Evolutionary conservation across 805 yeast genomes (phyloP).

Genomic region (Candida odintsovae): DNA sequence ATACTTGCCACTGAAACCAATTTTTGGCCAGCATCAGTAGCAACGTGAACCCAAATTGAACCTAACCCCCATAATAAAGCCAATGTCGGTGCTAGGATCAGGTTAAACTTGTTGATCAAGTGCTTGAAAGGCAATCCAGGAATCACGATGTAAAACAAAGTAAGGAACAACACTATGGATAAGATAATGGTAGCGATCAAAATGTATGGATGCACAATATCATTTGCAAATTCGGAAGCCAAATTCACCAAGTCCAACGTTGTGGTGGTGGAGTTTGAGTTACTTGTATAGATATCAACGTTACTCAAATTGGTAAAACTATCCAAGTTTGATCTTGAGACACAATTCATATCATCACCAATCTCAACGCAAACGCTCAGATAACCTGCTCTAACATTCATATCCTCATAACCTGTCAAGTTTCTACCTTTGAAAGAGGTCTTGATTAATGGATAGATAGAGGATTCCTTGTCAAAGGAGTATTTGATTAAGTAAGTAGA

Average conservation of each 20-base stretch:
- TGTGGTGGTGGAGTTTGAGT: conserved; percentile 27
- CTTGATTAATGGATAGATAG: conserved; percentile 35
- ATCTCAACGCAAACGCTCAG: conserved; percentile 48
- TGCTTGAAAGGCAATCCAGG: conserved; percentile 44
- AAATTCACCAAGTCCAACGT: conserved; percentile 41
- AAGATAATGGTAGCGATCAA: conserved; percentile 44
- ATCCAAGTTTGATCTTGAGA: conserved; percentile 26
- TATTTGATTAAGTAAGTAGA: conserved; percentile 45
- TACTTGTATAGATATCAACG: conserved; percentile 29
- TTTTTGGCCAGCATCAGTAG: conserved; percentile 37
- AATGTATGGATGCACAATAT: conserved; percentile 48
- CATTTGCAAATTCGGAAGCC: conserved; percentile 38
- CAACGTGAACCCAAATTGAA: conserved; percentile 58
- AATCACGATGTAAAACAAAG: conserved; percentile 37
- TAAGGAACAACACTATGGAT: conserved; percentile 33
- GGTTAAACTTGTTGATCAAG: conserved; percentile 22
- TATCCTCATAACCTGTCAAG: conserved; percentile 30
- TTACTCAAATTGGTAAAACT: conserved; percentile 25
- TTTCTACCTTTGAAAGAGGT: conserved; percentile 30
- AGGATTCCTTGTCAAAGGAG: conserved; percentile 40
- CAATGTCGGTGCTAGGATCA: conserved; percentile 29
- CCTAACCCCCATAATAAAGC: conserved; percentile 59
- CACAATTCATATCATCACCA: conserved; percentile 30
- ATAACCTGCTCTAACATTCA: conserved; percentile 49
- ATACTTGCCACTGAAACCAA: conserved; percentile 46